These are phyloP conservation scores for Pyrrhoderma noxium DNA, from an alignment of 1,284 basidiomycete genomes.

Conservation along the genomic window DNA sequence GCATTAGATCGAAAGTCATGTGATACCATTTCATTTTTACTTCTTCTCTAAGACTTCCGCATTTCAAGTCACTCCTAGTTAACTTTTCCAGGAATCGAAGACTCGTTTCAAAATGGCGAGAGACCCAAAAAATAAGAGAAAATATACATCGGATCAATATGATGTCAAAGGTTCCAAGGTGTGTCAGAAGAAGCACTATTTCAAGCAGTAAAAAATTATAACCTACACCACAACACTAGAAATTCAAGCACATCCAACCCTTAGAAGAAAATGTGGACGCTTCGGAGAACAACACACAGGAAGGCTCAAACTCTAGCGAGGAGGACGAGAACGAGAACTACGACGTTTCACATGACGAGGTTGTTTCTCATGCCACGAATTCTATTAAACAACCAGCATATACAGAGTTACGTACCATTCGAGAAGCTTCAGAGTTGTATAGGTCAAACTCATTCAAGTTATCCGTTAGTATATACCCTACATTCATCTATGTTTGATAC, in stretches of 20 bases:
- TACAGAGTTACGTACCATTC: conserved; percentile 70
- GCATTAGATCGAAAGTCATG: too few relatives aligned
- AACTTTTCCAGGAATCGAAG: too few relatives aligned
- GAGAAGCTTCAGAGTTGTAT: conserved; percentile 74
- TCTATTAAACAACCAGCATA: conserved; percentile 51
- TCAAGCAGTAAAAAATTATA: too few relatives aligned
- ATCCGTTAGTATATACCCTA: conserved; percentile 38
- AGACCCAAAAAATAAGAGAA: conserved; percentile 7
- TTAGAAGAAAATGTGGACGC: not conserved
- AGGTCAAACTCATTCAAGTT: conserved; percentile 82
- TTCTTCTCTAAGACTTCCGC: too few relatives aligned
- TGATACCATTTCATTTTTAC: too few relatives aligned
- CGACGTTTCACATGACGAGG: not conserved
- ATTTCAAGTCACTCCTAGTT: too few relatives aligned
- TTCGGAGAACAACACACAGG: not conserved
- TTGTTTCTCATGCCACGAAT: conserved; percentile 18
- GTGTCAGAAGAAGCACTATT: too few relatives aligned
- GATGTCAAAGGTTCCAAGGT: too few relatives aligned
- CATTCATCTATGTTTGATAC: conserved; percentile 12
- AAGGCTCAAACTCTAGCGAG: conserved; percentile 24
- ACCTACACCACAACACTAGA: too few relatives aligned
- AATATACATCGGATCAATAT: not conserved
- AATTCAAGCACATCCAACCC: not conserved
- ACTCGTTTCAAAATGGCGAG: not conserved
- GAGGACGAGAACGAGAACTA: conserved; percentile 24